Percentiles rank a stretch among this genome's conserved stretches.
Evolutionary conservation across 106 monocot species (phyloP).

Genomic region (Triglochin maritima): DNA sequence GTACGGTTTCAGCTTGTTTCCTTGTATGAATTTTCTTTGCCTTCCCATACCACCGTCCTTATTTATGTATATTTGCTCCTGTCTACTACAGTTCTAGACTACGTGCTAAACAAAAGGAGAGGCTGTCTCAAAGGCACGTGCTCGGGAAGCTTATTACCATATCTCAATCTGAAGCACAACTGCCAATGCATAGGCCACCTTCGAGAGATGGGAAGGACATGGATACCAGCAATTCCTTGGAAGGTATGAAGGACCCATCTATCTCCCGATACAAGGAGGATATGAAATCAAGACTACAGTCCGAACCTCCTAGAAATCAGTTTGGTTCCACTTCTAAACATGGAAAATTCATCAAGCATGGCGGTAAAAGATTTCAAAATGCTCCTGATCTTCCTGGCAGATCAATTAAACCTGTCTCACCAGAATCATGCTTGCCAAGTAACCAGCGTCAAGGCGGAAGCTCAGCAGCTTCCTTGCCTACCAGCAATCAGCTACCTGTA

Average conservation of each 20-base stretch:
- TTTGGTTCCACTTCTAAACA: conserved; percentile 16
- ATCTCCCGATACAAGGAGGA: conserved; percentile 22
- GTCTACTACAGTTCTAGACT: conserved; percentile 50
- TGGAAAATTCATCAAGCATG: conserved; percentile 28
- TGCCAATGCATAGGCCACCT: conserved; percentile 8
- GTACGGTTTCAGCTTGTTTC: conserved; percentile 26
- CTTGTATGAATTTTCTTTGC: conserved; percentile 11
- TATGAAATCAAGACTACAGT: conserved; percentile 8
- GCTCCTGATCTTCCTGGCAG: conserved; percentile 34
- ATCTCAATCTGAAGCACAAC: conserved; percentile 5
- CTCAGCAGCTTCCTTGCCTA: conserved; percentile 20
- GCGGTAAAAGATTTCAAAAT: conserved; percentile 24
- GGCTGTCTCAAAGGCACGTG: conserved; percentile 44
- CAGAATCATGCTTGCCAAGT: conserved; percentile 30
- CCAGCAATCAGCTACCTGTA: conserved; percentile 51
- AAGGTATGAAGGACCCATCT: conserved; percentile 20
- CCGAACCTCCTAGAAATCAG: conserved; percentile 20
- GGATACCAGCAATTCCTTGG: conserved; percentile 6
- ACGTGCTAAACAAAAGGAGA: conserved; percentile 84
- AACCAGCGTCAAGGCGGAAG: conserved; percentile 17
- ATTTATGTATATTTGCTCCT: neutral
- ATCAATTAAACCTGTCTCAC: conserved; percentile 17
- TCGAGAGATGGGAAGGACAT: conserved; percentile 12
- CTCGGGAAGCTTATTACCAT: conserved; percentile 11
- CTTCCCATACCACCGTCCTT: neutral